Evolutionary conservation across 2,329 filamentous ascomycete genomes (phyloP).

Genomic region (Ophiocordyceps camponoti-floridani): DNA sequence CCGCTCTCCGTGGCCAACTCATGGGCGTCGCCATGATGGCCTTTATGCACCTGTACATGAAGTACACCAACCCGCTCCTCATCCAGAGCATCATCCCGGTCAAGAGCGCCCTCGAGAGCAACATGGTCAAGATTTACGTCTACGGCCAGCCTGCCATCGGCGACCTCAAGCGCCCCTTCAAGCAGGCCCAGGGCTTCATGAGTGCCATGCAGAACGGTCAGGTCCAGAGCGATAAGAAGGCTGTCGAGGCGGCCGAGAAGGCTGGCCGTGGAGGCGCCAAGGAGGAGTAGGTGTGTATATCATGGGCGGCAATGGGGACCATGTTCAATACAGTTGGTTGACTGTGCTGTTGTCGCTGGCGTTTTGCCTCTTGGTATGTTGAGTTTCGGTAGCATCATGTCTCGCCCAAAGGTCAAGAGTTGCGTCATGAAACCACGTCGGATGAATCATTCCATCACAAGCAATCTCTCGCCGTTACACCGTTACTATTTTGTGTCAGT

Average conservation of each 20-base stretch:
- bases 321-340: background rate
- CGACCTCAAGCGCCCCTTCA: conserved; percentile 92
- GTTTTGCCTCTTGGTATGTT: background rate
- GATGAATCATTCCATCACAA: background rate
- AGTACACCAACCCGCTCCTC: conserved; percentile 97
- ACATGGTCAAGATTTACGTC: conserved; percentile 89
- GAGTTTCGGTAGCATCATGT: too few relatives aligned
- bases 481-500: too few relatives aligned
- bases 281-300: conserved; percentile 40
- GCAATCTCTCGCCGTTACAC: too few relatives aligned
- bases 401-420: background rate
- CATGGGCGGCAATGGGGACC: background rate
- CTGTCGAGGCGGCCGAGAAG: conserved; percentile 64
- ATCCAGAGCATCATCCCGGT: conserved; percentile 98
- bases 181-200: conserved; percentile 70
- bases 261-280: conserved; percentile 53
- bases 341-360: background rate
- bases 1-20: conserved; percentile 73
- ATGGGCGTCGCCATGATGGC: conserved; percentile 98
- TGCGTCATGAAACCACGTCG: background rate
- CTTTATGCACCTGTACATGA: conserved; percentile 98
- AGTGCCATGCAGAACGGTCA: conserved; percentile 53
- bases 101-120: conserved; percentile 89
- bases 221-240: conserved; percentile 83
- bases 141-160: conserved; percentile 73